Evolutionary conservation across 106 monocot species (phyloP).

Genomic region (Platanthera guangdongensis): DNA sequence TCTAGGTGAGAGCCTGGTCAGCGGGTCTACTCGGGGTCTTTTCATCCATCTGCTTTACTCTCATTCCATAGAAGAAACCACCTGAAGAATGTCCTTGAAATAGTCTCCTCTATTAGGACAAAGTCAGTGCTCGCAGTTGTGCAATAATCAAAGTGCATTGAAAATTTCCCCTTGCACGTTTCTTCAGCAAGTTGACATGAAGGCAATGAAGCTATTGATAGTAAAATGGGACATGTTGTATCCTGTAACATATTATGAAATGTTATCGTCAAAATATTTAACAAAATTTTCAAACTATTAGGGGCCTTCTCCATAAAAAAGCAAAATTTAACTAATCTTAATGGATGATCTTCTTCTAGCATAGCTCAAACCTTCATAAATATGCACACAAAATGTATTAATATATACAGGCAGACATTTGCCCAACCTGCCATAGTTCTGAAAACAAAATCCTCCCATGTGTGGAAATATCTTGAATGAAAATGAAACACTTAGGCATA

Average conservation of each 20-base stretch:
- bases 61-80: too few species aligned
- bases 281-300: slow-evolving; percentile 50
- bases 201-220: slow-evolving; percentile 59
- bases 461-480: slow-evolving; percentile 4
- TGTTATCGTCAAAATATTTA: slow-evolving; percentile 38
- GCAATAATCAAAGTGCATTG: too few species aligned
- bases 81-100: too few species aligned
- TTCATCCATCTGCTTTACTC: too few species aligned
- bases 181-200: slow-evolving; percentile 86
- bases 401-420: slow-evolving; percentile 12
- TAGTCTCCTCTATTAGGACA: too few species aligned
- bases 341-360: slow-evolving; percentile 33
- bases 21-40: too few species aligned
- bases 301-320: slow-evolving; percentile 49
- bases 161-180: slow-evolving; percentile 69
- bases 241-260: slow-evolving; percentile 77
- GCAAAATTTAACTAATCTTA: slow-evolving; percentile 44
- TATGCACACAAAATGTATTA: slow-evolving; percentile 43
- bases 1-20: too few species aligned
- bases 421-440: background rate
- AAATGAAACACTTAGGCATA: background rate
- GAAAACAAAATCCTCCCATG: background rate
- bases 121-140: too few species aligned
- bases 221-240: slow-evolving; percentile 59
- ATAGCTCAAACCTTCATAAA: slow-evolving; percentile 45